Evolutionary conservation across 148 eudicot genomes (phyloP).

Genomic region (Rhododendron henanense): DNA sequence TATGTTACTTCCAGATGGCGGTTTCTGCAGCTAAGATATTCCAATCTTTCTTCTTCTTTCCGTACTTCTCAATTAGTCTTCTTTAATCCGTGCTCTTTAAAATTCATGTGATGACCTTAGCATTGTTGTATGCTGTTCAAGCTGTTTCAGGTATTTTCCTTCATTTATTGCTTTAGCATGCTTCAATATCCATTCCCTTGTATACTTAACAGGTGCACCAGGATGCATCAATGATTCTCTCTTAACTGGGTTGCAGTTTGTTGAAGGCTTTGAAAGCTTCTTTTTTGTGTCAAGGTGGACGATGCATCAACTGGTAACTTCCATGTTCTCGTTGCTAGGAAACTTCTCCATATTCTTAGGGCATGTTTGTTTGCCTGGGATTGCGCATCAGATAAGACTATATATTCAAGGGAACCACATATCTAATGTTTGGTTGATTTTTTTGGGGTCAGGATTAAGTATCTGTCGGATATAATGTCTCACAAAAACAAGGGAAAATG

Average conservation of each 20-base stretch:
- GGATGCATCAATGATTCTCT: constrained; percentile 94
- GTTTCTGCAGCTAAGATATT: not conserved
- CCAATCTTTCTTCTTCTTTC: not conserved
- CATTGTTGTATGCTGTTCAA: not conserved
- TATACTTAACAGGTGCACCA: constrained; percentile 75
- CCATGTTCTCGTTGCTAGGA: not conserved
- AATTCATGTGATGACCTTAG: not conserved
- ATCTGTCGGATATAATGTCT: not conserved
- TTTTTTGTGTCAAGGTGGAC: constrained; percentile 93
- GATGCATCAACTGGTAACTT: constrained; percentile 96
- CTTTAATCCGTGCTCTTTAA: not conserved
- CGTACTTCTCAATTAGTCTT: not conserved
- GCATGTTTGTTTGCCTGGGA: not conserved
- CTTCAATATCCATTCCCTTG: constrained; percentile 2
- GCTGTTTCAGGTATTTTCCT: not conserved
- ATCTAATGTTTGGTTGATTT: not conserved
- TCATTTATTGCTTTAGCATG: not conserved
- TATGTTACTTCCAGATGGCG: not conserved
- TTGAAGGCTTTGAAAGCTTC: constrained; percentile 87
- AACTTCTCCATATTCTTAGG: not conserved
- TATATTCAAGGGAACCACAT: not conserved
- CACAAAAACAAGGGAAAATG: not conserved
- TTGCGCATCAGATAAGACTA: not conserved
- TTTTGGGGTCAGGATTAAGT: not conserved
- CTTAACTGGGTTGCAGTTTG: constrained; percentile 86